phyloP scores from a whole-genome alignment of 2,329 filamentous ascomycete species.

The Fusarium keratoplasticum region DNA sequence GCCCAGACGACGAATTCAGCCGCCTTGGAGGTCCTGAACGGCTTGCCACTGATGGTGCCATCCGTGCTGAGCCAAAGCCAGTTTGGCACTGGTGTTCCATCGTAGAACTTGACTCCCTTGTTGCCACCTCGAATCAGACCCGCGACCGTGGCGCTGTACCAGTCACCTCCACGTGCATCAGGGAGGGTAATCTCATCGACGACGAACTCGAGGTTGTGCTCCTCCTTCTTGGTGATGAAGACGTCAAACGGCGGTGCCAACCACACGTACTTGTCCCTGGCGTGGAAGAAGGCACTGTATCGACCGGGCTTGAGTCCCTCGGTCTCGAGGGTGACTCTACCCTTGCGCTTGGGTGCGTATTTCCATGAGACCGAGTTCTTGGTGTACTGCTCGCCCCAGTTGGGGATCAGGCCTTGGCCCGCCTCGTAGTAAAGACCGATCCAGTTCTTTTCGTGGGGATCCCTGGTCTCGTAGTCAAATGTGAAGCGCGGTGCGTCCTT shows the following conservation, averaged over 20 bases:
- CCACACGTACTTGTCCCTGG: conserved; percentile 49
- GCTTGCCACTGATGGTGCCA: conserved; percentile 50
- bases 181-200: conserved; percentile 45
- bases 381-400: conserved; percentile 29
- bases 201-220: conserved; percentile 41
- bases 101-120: conserved; percentile 41
- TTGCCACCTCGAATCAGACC: conserved; percentile 47
- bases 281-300: conserved; percentile 51
- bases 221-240: conserved; percentile 18
- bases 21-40: conserved; percentile 24
- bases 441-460: conserved; percentile 50
- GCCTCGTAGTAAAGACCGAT: conserved; percentile 49
- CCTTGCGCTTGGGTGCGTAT: conserved; percentile 44
- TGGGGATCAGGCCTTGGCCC: conserved; percentile 47
- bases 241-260: conserved; percentile 49
- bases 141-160: conserved; percentile 44
- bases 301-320: conserved; percentile 39
- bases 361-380: conserved; percentile 45
- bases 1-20: conserved; percentile 44
- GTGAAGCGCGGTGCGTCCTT: conserved; percentile 32
- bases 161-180: conserved; percentile 49
- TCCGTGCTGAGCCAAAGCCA: conserved; percentile 48
- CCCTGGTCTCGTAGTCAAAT: conserved; percentile 47
- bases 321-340: conserved; percentile 40
- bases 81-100: conserved; percentile 26